These are phyloP conservation scores for Phytophthora hybrid DNA, from an alignment of 352 stramenopile genomes.

Conservation along the genomic window DNA sequence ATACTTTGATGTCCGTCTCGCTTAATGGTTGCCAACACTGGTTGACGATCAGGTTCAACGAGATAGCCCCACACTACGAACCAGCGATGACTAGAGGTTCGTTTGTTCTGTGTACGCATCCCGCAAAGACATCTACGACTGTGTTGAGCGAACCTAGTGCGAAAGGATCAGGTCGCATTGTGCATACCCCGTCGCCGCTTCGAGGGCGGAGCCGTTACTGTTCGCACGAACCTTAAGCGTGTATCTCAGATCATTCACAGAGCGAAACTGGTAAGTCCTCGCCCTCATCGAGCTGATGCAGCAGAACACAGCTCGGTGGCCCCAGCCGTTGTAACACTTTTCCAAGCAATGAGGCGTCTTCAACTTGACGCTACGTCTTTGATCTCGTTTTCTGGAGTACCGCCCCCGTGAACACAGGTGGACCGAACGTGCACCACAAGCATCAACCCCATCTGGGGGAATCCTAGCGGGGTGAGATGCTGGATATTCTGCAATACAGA, in stretches of 20 bases:
- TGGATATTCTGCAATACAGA: constrained; percentile 21
- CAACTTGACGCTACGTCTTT: constrained; percentile 22
- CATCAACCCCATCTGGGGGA: constrained; percentile 2
- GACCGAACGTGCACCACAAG: neutral
- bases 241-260: constrained; percentile 19
- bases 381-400: neutral
- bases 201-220: neutral
- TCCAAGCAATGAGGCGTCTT: constrained; percentile 19
- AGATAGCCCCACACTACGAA: constrained; percentile 3
- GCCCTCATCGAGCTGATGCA: constrained; percentile 18
- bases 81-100: neutral
- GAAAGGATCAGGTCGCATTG: constrained; percentile 30
- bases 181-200: constrained; percentile 28
- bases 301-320: constrained; percentile 23
- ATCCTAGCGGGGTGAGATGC: neutral
- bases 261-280: neutral
- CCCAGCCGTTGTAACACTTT: neutral
- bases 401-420: neutral
- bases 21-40: constrained; percentile 9
- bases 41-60: constrained; percentile 17
- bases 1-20: constrained; percentile 29
- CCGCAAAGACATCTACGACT: neutral
- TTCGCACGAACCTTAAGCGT: constrained; percentile 5
- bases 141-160: neutral
- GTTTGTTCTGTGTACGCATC: neutral